Evolutionary conservation across 768 basidiomycete species (phyloP), one percentile per base, ranked within the genome.

Genomic region (Mycena maculata): DNA sequence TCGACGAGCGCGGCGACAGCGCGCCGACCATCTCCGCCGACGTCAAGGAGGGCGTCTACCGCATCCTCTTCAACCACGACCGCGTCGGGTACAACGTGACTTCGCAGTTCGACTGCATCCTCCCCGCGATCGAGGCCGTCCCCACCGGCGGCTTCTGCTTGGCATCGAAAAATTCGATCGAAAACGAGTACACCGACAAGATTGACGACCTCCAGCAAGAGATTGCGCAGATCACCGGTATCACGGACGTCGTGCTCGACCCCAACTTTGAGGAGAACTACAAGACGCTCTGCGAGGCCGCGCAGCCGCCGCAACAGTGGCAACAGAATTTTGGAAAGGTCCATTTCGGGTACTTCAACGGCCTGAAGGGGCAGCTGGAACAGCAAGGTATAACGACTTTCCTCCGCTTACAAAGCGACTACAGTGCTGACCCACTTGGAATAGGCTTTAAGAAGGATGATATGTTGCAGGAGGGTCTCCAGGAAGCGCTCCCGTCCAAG

Each of bases 381-480:
- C 56, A 48, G 10, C 74, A 81, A 50, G 63, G 55, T 56, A 16
- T 13, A 12, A 22, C 18, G 2, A 33, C 33, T 11, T 8, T 53
- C 15, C 5, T 18, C n/a, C 18, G 20, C 2, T 4, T 31, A 6
- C 6, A 36, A 31, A 2, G 41, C 53, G 18, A 62, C 30, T 7
- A 13, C 33, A 13, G 33, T 36, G 33, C 27, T 15, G 11, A n/a
- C n/a, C n/a, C n/a, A n/a, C n/a, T n/a, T n/a, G n/a, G n/a, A 1
- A 16, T 36, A 62, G 79, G 78, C 16, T 82, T 81, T 71, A 74
- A 78, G 58, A 75, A 71, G 16, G 81, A 81, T 49, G 79, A 81
- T 0, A 77, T 83, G 78, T 68, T 82, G 33, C 80, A 80, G 60
- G 81, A 83, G 71, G 80, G 81, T 16, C 73, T 83, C 42, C 73